These are phyloP conservation scores for Chlorella sp. DNA, from an alignment of 139 green algal genomes.

Conservation along the genomic window DNA sequence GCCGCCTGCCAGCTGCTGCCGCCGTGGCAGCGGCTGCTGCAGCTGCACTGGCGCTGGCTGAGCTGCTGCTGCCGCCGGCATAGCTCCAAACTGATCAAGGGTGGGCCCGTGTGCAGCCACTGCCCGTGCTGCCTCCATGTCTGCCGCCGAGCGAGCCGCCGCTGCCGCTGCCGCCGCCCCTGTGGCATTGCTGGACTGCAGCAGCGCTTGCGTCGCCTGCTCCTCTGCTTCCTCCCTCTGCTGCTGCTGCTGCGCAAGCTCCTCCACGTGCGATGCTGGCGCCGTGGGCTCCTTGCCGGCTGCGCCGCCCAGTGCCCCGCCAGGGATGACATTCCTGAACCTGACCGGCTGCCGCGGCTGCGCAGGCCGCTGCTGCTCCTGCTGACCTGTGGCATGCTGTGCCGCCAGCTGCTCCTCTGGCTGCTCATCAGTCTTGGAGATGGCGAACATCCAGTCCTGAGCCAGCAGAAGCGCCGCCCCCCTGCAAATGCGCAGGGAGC, in stretches of 20 bases:
- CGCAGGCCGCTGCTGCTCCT: neutral
- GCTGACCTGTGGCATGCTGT: neutral
- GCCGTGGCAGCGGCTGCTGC: neutral
- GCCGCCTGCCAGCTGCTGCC: neutral
- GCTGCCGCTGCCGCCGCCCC: neutral
- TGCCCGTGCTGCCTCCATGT: neutral
- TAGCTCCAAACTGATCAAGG: neutral
- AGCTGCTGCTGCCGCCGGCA: neutral
- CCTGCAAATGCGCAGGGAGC: neutral
- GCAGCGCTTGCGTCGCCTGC: neutral
- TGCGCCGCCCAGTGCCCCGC: neutral
- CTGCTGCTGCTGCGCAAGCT: neutral
- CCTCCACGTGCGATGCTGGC: neutral
- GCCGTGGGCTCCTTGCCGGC: neutral
- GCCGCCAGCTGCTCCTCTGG: neutral
- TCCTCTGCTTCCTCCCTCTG: neutral
- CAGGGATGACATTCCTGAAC: neutral
- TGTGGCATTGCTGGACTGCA: neutral
- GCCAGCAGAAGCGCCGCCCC: neutral
- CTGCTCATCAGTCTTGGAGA: neutral
- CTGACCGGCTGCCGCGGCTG: neutral
- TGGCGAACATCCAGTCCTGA: slow-evolving; percentile 23
- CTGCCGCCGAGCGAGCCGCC: neutral
- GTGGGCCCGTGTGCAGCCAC: neutral
- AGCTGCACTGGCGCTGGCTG: neutral